Conservation (phyloP, 2,329 filamentous ascomycete genomes). For the Colletotrichum somersetense region DNA sequence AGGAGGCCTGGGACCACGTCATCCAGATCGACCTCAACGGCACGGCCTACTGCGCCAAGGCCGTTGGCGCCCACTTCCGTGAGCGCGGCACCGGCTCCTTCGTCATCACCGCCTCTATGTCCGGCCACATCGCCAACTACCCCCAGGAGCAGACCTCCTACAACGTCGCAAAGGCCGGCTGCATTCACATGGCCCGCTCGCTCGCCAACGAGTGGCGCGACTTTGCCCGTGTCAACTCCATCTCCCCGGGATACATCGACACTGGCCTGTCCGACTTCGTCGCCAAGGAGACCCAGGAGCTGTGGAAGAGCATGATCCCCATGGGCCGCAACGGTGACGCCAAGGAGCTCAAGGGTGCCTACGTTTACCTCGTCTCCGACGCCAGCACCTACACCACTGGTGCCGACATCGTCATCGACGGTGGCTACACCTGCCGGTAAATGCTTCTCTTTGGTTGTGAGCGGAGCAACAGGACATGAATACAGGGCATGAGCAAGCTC, state of each 20-base stretch:
- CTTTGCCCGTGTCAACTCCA: conserved; percentile 74
- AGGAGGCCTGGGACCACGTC: conserved; percentile 76
- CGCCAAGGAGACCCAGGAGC: conserved; percentile 74
- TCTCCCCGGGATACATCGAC: conserved; percentile 77
- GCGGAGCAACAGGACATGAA: conserved; percentile 28
- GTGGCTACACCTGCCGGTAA: conserved; percentile 70
- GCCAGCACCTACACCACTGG: conserved; percentile 82
- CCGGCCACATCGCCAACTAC: conserved; percentile 77
- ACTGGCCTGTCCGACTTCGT: conserved; percentile 77
- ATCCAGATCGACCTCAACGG: conserved; percentile 75
- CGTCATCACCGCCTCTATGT: conserved; percentile 78
- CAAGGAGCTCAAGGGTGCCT: conserved; percentile 82
- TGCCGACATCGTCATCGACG: conserved; percentile 78
- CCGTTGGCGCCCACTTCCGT: conserved; percentile 74
- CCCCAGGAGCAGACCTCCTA: conserved; percentile 77
- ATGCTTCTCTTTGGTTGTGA: conserved; percentile 19
- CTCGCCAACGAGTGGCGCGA: conserved; percentile 76
- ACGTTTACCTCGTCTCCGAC: conserved; percentile 81
- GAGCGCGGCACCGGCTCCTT: conserved; percentile 73
- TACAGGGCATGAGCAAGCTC: conserved; percentile 7
- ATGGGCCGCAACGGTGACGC: conserved; percentile 77
- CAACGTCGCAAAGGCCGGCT: conserved; percentile 73
- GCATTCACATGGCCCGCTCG: conserved; percentile 60
- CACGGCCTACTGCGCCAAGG: conserved; percentile 77
- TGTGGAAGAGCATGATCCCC: conserved; percentile 82